A percentile compares a stretch with the other conserved stretches of the same genome.
phyloP scores from a whole-genome alignment of 257 asterid genomes.

The Pogostemon cablin region DNA sequence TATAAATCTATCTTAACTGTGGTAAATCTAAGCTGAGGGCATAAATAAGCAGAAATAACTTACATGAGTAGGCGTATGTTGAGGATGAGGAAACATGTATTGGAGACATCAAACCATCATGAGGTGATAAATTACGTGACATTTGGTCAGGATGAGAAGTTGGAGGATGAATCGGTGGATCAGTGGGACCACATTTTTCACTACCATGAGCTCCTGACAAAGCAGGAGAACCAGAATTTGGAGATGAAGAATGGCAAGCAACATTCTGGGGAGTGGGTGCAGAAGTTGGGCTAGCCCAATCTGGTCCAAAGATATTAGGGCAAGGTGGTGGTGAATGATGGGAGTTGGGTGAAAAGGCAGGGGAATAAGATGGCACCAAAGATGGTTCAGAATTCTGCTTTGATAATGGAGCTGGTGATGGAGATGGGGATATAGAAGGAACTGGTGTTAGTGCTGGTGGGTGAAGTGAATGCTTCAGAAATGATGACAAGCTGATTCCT shows the following conservation, averaged over 20 bases:
- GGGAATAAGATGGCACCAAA: slow-evolving; percentile 47
- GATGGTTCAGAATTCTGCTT: slow-evolving; percentile 39
- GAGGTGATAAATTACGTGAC: slow-evolving; percentile 42
- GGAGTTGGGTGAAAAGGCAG: slow-evolving; percentile 41
- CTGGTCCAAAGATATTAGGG: slow-evolving; percentile 34
- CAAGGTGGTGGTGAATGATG: slow-evolving; percentile 38
- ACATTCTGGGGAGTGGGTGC: slow-evolving; percentile 35
- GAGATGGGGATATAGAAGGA: slow-evolving; percentile 43
- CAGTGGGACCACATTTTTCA: slow-evolving; percentile 40
- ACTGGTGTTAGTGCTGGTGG: slow-evolving; percentile 56
- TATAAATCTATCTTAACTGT: slow-evolving; percentile 11
- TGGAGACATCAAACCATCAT: slow-evolving; percentile 42
- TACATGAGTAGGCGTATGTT: slow-evolving; percentile 50
- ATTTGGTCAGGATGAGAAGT: slow-evolving; percentile 34
- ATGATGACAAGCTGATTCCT: slow-evolving; percentile 70
- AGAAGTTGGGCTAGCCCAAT: slow-evolving; percentile 35
- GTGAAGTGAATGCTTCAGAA: slow-evolving; percentile 50
- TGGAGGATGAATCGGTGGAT: slow-evolving; percentile 51
- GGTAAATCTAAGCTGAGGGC: slow-evolving; percentile 21
- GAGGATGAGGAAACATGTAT: slow-evolving; percentile 45
- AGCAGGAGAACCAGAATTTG: slow-evolving; percentile 38
- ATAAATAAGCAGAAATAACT: slow-evolving; percentile 40
- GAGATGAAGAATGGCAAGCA: slow-evolving; percentile 31
- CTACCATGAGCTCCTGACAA: slow-evolving; percentile 37
- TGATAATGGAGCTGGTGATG: slow-evolving; percentile 36